These are phyloP conservation scores for Amphicarpaea edgeworthii DNA, from an alignment of 306 rosid species.

Conservation along the genomic window DNA sequence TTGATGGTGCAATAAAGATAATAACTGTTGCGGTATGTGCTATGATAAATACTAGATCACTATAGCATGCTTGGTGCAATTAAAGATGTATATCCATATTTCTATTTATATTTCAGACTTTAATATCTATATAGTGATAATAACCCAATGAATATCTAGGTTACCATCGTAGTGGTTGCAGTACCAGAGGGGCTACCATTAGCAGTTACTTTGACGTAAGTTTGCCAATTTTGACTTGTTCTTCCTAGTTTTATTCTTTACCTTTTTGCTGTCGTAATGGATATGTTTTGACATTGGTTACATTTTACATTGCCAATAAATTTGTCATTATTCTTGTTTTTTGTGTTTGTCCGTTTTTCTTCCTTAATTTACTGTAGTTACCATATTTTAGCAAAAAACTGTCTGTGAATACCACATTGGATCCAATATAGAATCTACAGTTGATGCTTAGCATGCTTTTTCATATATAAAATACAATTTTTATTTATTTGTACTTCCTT, in stretches of 20 bases:
- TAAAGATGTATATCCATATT: background rate
- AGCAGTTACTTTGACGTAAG: conserved; percentile 98
- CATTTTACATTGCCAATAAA: too few species aligned
- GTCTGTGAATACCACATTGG: too few species aligned
- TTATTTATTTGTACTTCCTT: background rate
- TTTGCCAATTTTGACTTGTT: conserved; percentile 19
- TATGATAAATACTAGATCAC: background rate
- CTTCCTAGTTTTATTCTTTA: conserved; percentile 12
- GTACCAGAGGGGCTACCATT: conserved; percentile 99
- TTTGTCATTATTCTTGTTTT: background rate
- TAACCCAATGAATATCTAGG: conserved; percentile 61
- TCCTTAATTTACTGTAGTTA: too few species aligned
- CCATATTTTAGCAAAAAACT: too few species aligned
- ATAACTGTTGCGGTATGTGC: conserved; percentile 91
- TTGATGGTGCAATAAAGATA: conserved; percentile 91
- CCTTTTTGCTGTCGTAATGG: conserved; percentile 22
- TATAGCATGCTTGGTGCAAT: conserved; percentile 30
- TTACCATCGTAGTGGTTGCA: conserved; percentile 97
- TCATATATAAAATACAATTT: background rate
- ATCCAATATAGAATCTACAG: background rate
- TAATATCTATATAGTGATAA: conserved; percentile 18
- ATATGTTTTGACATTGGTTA: background rate
- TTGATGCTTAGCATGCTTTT: conserved; percentile 7
- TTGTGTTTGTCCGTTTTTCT: background rate
- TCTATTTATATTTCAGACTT: conserved; percentile 3